Evolutionary conservation across 2,329 filamentous ascomycete species (phyloP).

Genomic region (Colletotrichum plurivorum): DNA sequence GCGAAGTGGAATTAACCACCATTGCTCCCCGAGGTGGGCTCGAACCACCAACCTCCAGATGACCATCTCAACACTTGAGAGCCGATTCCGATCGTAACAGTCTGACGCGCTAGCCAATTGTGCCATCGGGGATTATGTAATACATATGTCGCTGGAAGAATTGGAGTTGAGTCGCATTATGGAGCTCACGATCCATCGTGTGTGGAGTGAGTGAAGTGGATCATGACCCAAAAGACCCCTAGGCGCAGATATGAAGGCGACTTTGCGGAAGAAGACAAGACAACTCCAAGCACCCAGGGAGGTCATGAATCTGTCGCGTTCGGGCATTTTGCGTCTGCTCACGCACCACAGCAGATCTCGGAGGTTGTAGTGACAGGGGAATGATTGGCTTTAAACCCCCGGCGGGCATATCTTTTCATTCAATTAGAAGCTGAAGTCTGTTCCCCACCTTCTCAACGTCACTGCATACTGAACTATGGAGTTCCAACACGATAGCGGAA

Average conservation of each 20-base stretch:
- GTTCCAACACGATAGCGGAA: not conserved
- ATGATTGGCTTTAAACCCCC: no score
- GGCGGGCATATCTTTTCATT: no score
- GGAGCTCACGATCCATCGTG: not conserved
- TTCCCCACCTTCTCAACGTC: no score
- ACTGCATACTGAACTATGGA: no score
- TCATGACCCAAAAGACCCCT: not conserved
- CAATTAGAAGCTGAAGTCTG: no score
- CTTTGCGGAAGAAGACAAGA: not conserved
- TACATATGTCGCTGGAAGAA: not conserved
- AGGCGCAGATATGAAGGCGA: not conserved
- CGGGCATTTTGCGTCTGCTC: no score
- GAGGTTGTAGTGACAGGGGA: no score
- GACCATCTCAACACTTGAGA: not conserved
- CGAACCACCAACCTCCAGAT: conserved; percentile 27
- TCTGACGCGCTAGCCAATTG: conserved; percentile 28
- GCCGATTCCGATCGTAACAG: conserved; percentile 11
- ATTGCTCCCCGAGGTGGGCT: conserved; percentile 9
- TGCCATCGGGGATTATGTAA: conserved; percentile 22
- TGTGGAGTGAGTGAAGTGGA: conserved; percentile 6
- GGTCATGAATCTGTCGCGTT: no score
- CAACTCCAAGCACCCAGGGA: not conserved
- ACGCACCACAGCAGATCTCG: no score
- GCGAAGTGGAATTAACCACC: not conserved
- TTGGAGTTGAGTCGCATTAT: not conserved